Conservation (phyloP, 192 early-diverging fungal species). For the Dissophora ornata region DNA sequence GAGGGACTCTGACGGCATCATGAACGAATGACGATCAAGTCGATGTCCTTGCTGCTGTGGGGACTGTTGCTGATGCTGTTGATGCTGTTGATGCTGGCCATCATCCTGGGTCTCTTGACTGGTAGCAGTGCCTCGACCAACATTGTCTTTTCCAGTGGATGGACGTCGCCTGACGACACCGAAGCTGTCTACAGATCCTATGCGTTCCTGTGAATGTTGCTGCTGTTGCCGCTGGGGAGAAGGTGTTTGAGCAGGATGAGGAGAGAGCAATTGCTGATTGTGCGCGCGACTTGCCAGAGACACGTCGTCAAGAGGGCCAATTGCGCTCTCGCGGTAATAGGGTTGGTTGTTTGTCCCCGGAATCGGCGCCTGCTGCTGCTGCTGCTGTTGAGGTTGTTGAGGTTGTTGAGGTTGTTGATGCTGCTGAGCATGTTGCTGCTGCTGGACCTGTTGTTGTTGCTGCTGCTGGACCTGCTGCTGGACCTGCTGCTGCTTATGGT, state of each 20-base stretch:
- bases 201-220: constrained; percentile 11
- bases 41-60: not conserved
- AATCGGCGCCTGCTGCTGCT: not conserved
- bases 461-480: constrained; percentile 7
- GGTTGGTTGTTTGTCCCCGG: not conserved
- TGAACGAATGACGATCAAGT: constrained; percentile 46
- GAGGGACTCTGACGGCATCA: constrained; percentile 44
- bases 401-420: constrained; percentile 10
- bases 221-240: not conserved
- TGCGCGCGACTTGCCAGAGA: not conserved
- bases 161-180: constrained; percentile 32
- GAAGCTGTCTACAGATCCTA: constrained; percentile 44
- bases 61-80: not conserved
- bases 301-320: constrained; percentile 24
- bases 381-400: constrained; percentile 1
- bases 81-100: constrained; percentile 4
- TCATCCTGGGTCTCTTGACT: not conserved
- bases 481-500: constrained; percentile 18
- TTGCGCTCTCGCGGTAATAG: not conserved
- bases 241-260: not conserved
- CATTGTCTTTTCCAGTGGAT: constrained; percentile 13
- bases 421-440: not conserved
- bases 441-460: constrained; percentile 4
- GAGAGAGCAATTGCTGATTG: constrained; percentile 1
- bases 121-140: no score